Evolutionary conservation across 805 yeast species (phyloP), one percentile per base, ranked within the genome.

Genomic region (Isabelozyma rhagii): DNA sequence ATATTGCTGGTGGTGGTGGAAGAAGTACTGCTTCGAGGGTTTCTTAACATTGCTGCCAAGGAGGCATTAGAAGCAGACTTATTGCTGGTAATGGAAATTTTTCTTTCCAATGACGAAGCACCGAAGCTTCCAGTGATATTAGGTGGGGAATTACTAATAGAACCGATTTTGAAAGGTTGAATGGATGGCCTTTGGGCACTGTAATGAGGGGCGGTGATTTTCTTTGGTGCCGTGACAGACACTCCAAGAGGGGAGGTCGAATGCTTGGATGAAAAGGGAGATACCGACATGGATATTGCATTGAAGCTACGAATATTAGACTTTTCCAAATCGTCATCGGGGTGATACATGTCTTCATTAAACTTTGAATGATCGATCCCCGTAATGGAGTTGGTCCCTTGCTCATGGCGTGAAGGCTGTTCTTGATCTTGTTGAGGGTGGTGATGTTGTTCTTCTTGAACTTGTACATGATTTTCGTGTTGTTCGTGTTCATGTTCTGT

Each of bases 161-260:
- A 81, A 0, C 89, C 87, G 3, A 82, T 79, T 53, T 80, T 82
- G 67, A 85, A 84, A 3, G 87, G 83, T 52, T 81, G 85, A 13
- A 81, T 75, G 4, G 74, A 53, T 48, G 80, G 67, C 29, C 65
- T 45, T 18, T 21, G 15, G 21, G n/a, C 10, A 17, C 41, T 39
- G 21, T 39, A 39, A n/a, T 39, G 41, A n/a, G 41, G 41, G 17
- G 8, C 41, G 5, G 17, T 39, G 5, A 39, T 15, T 15, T 39
- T 15, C 41, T 39, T 39, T 13, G 41, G 18, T 13, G 41, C 15
- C 2, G 36, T 31, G n/a, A 9, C 36, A 5, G 36, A 31, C n/a
- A 13, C 36, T 6, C 36, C 36, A 10, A 8, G 36, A 8, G 36
- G 41, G 5, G 41, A 39, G 9, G 17, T 8, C 9, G 18, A 15